Evolutionary conservation across 768 basidiomycete genomes (phyloP).

Genomic region (Hortiboletus flavorubellus): DNA sequence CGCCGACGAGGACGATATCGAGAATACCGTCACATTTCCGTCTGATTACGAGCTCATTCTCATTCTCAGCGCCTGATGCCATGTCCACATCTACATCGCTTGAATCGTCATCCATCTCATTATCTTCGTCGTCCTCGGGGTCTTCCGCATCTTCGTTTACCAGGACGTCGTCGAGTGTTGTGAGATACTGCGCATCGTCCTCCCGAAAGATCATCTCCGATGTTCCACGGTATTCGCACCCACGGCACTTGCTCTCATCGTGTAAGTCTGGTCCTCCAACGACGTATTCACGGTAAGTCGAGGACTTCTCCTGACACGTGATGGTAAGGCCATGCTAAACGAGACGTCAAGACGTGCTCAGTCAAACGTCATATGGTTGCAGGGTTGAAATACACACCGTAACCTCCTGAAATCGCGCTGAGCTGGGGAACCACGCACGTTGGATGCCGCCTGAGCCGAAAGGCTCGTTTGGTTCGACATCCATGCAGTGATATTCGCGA

Average conservation of each 20-base stretch:
- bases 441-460: conserved; percentile 35
- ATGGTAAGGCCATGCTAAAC: conserved; percentile 21
- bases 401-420: conserved; percentile 13
- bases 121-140: conserved; percentile 29
- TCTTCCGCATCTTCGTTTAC: conserved; percentile 15
- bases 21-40: conserved; percentile 50
- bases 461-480: conserved; percentile 35
- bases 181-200: conserved; percentile 24
- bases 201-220: conserved; percentile 29
- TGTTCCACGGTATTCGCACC: conserved; percentile 28
- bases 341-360: not conserved
- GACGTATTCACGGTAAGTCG: conserved; percentile 42
- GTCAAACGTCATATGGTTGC: not conserved
- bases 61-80: conserved; percentile 17
- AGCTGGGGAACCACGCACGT: conserved; percentile 40
- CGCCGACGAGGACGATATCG: conserved; percentile 62
- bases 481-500: conserved; percentile 49
- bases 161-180: conserved; percentile 5
- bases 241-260: conserved; percentile 37
- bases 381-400: conserved; percentile 22
- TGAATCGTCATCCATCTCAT: conserved; percentile 26
- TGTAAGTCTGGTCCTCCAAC: conserved; percentile 40
- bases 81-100: conserved; percentile 27
- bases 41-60: conserved; percentile 24
- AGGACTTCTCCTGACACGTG: conserved; percentile 23